Evolutionary conservation across 192 early-diverging fungal species (phyloP), one percentile per base, ranked within the genome.

Genomic region (Allomyces arbusculus): DNA sequence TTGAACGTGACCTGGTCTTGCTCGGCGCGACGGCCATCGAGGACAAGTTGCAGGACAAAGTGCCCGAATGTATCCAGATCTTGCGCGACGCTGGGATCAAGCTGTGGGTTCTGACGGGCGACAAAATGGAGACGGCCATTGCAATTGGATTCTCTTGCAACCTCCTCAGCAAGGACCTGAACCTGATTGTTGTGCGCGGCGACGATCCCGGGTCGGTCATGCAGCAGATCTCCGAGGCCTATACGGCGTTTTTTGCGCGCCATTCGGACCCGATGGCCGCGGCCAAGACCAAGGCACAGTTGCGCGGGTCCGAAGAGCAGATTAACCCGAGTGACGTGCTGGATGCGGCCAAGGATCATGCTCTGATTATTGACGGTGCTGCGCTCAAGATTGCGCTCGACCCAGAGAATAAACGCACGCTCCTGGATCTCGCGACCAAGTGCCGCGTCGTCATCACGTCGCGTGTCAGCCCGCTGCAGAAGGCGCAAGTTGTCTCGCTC

Each of bases 51-150:
- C 88, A 89, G 64, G 88, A 87, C 8, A 86, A 84, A 26, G 88
- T 89, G 9, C 87, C 88, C 10, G 85, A 89, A 14, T 80, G 79
- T 43, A 89, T 89, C 22, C 76, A 75, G 10, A 78, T 75, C 0
- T 65, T 89, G 16, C 73, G 77, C 33, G 71, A 74, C 4, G 88
- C 88, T 0, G 85, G 86, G 20, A 82, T 89, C 44, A 87, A 87
- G 69, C 67, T 89, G 24, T 89, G 88, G 87, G 86, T 89, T n/a
- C 69, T 89, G 64, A 89, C 88, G 0, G 88, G 85, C 9, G 89
- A 89, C 73, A 88, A 89, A 66, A 75, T 86, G 69, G 88, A 89
- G 63, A 89, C 88, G 10, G 88, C 88, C 1, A 87, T 89, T 69
- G 87, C 86, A 66, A 89, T 89, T 76, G 88, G 88, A 0, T 81